A percentile compares a stretch with the other conserved stretches of the same genome.
phyloP scores from a whole-genome alignment of 768 basidiomycete genomes.

The Tubosaeta sp. region DNA sequence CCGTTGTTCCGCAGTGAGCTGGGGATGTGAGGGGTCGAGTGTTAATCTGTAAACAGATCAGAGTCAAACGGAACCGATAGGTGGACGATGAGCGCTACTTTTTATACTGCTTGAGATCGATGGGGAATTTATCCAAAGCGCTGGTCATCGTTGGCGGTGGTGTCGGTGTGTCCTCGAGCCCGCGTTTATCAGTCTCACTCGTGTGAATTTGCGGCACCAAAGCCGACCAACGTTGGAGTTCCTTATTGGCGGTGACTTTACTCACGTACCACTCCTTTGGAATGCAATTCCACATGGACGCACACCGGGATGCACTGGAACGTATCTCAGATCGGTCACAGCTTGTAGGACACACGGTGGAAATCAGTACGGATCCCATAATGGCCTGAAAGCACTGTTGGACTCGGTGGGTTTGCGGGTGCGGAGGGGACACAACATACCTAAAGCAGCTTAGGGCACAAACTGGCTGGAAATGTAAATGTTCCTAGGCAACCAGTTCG shows the following conservation, averaged over 20 bases:
- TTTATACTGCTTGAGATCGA: conserved; percentile 74
- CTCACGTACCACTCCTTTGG: not conserved
- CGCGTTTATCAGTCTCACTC: conserved; percentile 19
- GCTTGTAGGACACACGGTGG: not conserved
- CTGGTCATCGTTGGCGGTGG: conserved; percentile 34
- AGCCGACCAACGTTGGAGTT: conserved; percentile 17
- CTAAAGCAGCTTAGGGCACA: not conserved
- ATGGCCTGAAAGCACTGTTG: not conserved
- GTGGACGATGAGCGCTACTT: conserved; percentile 40
- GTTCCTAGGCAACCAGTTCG: not conserved
- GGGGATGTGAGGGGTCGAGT: conserved; percentile 66
- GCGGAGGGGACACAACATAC: not conserved
- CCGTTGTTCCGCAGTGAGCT: conserved; percentile 61
- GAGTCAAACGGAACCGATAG: conserved; percentile 1
- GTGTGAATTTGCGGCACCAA: conserved; percentile 20
- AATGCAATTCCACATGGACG: not conserved
- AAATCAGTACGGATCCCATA: not conserved
- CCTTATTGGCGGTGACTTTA: not conserved
- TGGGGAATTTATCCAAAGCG: conserved; percentile 54
- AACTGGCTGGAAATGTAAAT: not conserved
- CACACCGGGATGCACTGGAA: not conserved
- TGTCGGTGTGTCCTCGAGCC: not conserved
- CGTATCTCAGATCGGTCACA: not conserved
- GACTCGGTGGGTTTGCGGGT: not conserved
- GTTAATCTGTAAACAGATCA: conserved; percentile 45